Evolutionary conservation across 306 rosid species (phyloP), one percentile per base, ranked within the genome.

Genomic region (Citrullus mucosospermus): DNA sequence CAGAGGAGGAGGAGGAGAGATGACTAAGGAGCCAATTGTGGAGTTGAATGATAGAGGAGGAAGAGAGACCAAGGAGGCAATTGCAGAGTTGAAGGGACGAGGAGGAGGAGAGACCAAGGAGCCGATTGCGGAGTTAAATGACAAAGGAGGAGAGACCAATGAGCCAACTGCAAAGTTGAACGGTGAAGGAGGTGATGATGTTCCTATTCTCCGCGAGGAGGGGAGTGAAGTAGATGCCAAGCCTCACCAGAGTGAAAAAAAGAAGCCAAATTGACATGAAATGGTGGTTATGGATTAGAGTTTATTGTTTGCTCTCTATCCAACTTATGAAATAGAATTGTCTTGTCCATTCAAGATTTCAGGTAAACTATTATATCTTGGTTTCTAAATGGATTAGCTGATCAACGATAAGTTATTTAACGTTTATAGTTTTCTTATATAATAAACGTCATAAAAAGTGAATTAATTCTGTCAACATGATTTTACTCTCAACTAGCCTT

Each of bases 21-120:
- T 5, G 17, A 48, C 54, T 48, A 48, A 48, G 54, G 54, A 48
- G 16, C 54, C 54, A 16, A 48, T 48, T 48, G 54, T 16, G 5
- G 54, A 48, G 5, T 48, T 48, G 53, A 46, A 43, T 43, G 46
- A 3, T 1, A 11, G 15, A 10, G 4, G 15, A 46, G 53, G 1
- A 12, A 4, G 15, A 46, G 53, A 90, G 79, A 20, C 81, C n/a
- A 89, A 89, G 51, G 89, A 87, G 65, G 79, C 5, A 6, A 72
- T 68, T 28, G 59, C 73, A 5, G 55, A 67, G 41, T 63, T 82
- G 76, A 78, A 44, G 0, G 44, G 71, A 12, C 2, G 2, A 15
- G 78, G 51, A 55, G 50, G 77, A 82, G 16, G 14, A 48, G 54
- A 48, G 54, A 48, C 15, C 0, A 48, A 48, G 54, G 54, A 48